Percentiles rank a stretch among this genome's conserved stretches.
These are phyloP conservation scores for Blastocystis sp. DNA, from an alignment of 352 stramenopile genomes.

Conservation along the genomic window DNA sequence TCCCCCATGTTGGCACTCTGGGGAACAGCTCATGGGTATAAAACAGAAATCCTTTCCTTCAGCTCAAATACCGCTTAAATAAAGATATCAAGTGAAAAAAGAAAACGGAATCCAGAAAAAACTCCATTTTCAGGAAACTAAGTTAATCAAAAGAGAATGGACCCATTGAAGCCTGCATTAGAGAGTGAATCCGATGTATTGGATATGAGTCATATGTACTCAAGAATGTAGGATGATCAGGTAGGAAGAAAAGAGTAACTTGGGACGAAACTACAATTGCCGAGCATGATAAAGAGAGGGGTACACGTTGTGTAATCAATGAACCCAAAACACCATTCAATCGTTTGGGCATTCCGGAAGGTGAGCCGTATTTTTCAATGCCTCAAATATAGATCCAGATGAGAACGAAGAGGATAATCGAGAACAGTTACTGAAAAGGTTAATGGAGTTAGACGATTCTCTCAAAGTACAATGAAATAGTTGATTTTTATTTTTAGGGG, in stretches of 20 bases:
- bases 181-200: neutral
- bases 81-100: too few species aligned
- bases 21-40: neutral
- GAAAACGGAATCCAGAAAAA: too few species aligned
- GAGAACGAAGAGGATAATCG: constrained; percentile 8
- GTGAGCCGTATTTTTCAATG: neutral
- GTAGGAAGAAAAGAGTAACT: constrained; percentile 73
- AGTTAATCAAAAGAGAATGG: too few species aligned
- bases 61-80: too few species aligned
- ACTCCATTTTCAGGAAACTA: too few species aligned
- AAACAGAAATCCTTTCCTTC: too few species aligned
- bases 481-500: neutral
- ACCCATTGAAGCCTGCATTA: neutral
- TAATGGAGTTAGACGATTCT: neutral
- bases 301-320: constrained; percentile 87
- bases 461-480: neutral
- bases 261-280: constrained; percentile 88
- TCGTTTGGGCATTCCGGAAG: neutral
- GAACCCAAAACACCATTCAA: constrained; percentile 87
- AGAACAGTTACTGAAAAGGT: neutral
- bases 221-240: neutral
- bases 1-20: neutral
- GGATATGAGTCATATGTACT: constrained; percentile 1
- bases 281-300: constrained; percentile 82
- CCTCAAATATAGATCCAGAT: constrained; percentile 14